Conservation (phyloP, 495 filamentous ascomycete genomes). For the Talaromyces nanjingensis region DNA sequence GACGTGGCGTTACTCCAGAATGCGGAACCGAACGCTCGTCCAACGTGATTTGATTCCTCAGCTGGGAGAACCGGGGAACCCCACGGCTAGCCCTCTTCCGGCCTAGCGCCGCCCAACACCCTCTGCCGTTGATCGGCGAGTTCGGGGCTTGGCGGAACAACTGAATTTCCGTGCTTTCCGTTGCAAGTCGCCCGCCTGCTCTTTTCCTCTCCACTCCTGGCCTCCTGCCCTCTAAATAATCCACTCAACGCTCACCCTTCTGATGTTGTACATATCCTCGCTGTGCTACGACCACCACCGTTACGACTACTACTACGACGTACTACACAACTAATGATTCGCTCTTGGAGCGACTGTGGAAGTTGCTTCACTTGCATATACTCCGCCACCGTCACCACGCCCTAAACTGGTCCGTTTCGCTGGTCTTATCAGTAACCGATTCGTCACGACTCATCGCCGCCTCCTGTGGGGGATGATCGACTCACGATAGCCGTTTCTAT, state of each 20-base stretch:
- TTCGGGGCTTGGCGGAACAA: neutral
- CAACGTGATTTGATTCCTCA: neutral
- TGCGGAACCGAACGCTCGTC: neutral
- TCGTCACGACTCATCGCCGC: neutral
- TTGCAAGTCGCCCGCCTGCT: neutral
- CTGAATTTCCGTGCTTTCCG: neutral
- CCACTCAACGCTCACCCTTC: neutral
- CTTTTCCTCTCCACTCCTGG: neutral
- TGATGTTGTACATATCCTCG: neutral
- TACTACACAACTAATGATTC: neutral
- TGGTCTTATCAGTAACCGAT: slow-evolving; percentile 8
- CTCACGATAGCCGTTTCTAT: slow-evolving; percentile 2
- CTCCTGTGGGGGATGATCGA: slow-evolving; percentile 17
- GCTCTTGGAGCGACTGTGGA: neutral
- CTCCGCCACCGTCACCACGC: neutral
- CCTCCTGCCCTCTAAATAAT: no score
- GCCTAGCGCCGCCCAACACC: neutral
- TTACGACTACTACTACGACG: neutral
- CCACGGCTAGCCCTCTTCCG: neutral
- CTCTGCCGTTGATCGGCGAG: neutral
- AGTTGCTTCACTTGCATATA: neutral
- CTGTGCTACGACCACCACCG: neutral
- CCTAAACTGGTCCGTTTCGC: neutral
- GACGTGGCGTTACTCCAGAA: neutral
- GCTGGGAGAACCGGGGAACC: neutral